Base-by-base conservation (phyloP, 2,329 filamentous ascomycete genomes). In the Colletotrichum costaricense region DNA sequence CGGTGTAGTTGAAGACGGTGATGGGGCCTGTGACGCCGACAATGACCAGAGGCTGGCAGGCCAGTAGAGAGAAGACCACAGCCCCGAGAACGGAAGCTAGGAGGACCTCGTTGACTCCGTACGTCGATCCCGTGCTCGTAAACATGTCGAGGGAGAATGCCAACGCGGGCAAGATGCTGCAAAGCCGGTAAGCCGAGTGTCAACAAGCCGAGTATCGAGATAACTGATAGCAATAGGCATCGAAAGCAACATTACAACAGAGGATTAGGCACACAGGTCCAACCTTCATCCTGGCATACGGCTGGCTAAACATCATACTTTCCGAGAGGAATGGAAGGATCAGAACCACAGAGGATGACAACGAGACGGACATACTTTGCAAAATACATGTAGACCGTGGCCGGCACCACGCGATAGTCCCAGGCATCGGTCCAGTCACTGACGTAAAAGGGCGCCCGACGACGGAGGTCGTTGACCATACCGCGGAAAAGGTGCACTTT, bases 91-190 rank as follows among this genome's bases (percentile, higher is more conserved):
- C 95, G 2, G 94, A 97, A 7, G 95, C 89, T 49, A 98, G 86
- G n/a, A 98, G 86, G 2, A 97, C 95, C 83, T 98, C 95, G 80
- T 97, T 97, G 71, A 98, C 95, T 63, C 95, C 95, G 79, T 95
- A 97, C 76, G 93, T 93, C 82, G 93, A 93, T 74, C 92, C 86
- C 0, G 94, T 98, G 83, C 95, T 96, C 74, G 92, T 93, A 80
- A 97, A 97, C 95, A 98, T 97, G 82, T 98, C 95, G 66, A 97
- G 88, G 1, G 94, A 97, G 84, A 97, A 97, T 60, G 95, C 95
- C 73, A 97, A 84, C 1, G 95, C 95, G 1, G 95, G 95, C 14
- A 97, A 84, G 78, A 97, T 97, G 84, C 94, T 97, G 79, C 65
- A 67, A 35, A 16, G 22, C 26, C 16, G 19, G 24, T 42, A 1